Conservation (phyloP, 306 rosid species). For the Clitoria ternatea region DNA sequence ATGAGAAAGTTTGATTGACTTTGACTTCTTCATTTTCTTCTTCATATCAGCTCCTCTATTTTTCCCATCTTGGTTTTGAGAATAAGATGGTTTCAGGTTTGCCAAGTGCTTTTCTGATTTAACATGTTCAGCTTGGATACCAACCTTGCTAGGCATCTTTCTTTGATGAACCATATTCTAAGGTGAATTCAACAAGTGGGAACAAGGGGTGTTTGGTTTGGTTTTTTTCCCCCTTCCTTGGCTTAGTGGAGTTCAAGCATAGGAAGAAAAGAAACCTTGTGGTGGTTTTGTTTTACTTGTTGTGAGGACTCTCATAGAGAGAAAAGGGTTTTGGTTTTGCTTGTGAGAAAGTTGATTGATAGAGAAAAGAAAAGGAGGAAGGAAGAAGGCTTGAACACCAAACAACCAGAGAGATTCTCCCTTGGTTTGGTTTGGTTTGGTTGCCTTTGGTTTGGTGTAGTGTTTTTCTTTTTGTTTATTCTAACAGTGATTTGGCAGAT, state of each 20-base stretch:
- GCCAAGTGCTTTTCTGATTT: slow-evolving; percentile 48
- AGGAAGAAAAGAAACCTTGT: slow-evolving; percentile 37
- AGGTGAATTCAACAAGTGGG: slow-evolving; percentile 28
- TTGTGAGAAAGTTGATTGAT: slow-evolving; percentile 8
- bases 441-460: slow-evolving; percentile 27
- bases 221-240: slow-evolving; percentile 38
- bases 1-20: slow-evolving; percentile 59
- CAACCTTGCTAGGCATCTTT: slow-evolving; percentile 56
- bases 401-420: slow-evolving; percentile 52
- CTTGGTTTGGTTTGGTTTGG: slow-evolving; percentile 39
- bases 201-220: not conserved
- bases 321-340: slow-evolving; percentile 2
- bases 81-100: slow-evolving; percentile 44
- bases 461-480: slow-evolving; percentile 36
- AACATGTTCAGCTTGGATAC: slow-evolving; percentile 59
- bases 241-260: slow-evolving; percentile 30
- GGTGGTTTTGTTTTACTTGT: slow-evolving; percentile 26
- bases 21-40: slow-evolving; percentile 79
- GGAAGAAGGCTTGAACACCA: slow-evolving; percentile 43
- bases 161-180: slow-evolving; percentile 87
- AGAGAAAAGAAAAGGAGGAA: slow-evolving; percentile 14
- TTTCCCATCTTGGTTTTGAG: slow-evolving; percentile 63
- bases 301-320: slow-evolving; percentile 11
- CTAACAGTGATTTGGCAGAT: slow-evolving; percentile 29
- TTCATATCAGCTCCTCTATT: slow-evolving; percentile 67